Evolutionary conservation across 2,329 filamentous ascomycete genomes (phyloP).

Genomic region (Lecanoromycetidae sp.): DNA sequence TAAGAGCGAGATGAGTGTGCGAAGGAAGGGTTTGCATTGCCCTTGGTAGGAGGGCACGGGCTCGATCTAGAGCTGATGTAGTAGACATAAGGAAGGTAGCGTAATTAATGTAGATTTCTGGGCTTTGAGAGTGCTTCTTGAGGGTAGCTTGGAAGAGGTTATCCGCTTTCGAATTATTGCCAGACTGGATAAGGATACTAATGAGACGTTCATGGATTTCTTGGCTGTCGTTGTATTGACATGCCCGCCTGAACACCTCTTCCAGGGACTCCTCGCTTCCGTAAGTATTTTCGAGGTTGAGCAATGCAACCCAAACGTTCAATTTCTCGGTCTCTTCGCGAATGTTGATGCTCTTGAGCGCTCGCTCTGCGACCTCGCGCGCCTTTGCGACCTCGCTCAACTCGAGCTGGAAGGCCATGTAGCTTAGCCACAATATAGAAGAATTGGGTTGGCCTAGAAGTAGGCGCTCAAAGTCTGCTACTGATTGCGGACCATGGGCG

Average conservation of each 20-base stretch:
- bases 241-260: slow-evolving; percentile 79
- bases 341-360: slow-evolving; percentile 80
- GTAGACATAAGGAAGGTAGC: slow-evolving; percentile 81
- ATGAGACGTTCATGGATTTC: slow-evolving; percentile 81
- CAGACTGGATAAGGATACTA: slow-evolving; percentile 89
- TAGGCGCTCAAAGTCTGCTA: slow-evolving; percentile 86
- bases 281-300: slow-evolving; percentile 89
- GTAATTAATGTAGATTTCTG: slow-evolving; percentile 86
- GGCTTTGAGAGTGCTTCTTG: slow-evolving; percentile 73
- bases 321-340: slow-evolving; percentile 85
- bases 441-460: slow-evolving; percentile 86
- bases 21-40: slow-evolving; percentile 71
- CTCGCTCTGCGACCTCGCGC: slow-evolving; percentile 78
- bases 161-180: slow-evolving; percentile 79
- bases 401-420: slow-evolving; percentile 98
- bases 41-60: slow-evolving; percentile 64
- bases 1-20: slow-evolving; percentile 59
- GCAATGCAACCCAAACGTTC: slow-evolving; percentile 86
- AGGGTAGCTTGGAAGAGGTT: slow-evolving; percentile 72
- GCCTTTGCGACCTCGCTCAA: slow-evolving; percentile 81
- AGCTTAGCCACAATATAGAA: slow-evolving; percentile 87
- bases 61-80: slow-evolving; percentile 55
- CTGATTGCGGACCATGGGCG: slow-evolving; percentile 72
- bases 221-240: slow-evolving; percentile 83
- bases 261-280: slow-evolving; percentile 72